Base-by-base conservation (phyloP, 2,329 filamentous ascomycete species). In the Plenodomus lindquistii region DNA sequence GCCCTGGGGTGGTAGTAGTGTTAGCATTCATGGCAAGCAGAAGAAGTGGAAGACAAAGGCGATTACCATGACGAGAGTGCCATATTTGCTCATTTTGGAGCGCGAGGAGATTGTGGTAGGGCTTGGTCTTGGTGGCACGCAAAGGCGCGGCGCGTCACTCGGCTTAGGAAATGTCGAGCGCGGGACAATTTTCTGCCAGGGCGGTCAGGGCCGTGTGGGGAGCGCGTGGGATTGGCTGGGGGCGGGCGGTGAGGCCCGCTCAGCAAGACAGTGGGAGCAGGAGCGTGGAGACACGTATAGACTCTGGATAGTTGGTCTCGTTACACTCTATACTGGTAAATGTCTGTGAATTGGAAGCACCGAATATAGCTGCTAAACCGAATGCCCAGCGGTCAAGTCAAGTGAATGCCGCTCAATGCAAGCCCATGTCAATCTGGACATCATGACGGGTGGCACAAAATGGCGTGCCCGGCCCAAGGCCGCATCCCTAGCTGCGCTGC, bases 11-110 rank as follows among this genome's bases (percentile, higher is more conserved):
- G 9, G 11, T 11, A 31, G 27, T 15, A 15, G 4, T 11, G 44
- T 63, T 22, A 61, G 52, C 40, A 24, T 31, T 16, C 4, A 22
- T 27, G 18, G 24, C 35, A 20, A 17, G 20, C n/a, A 4, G 1
- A 20, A 10, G 21, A 10, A 9, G 40, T 44, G 29, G 18, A 17
- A 31, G 41, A 13, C 8, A 17, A 9, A 16, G 0, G 16, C 57
- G 5, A 6, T 18, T 56, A 67, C 92, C 88, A 97, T 96, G 52
- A 97, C 87, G 75, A 97, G 86, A 58, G 90, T 86, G 44, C 94
- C 94, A 71, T 92, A 97, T 75, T 97, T 96, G 75, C 89, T 93
- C 91, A 95, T 96, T 58, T 50, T 77, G 50, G 58, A 52, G 40
- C n/a, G n/a, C n/a, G n/a, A n/a, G n/a, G n/a, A n/a, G n/a, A n/a